Evolutionary conservation across 2,329 filamentous ascomycete species (phyloP).

Genomic region (Cladosporium sp.): DNA sequence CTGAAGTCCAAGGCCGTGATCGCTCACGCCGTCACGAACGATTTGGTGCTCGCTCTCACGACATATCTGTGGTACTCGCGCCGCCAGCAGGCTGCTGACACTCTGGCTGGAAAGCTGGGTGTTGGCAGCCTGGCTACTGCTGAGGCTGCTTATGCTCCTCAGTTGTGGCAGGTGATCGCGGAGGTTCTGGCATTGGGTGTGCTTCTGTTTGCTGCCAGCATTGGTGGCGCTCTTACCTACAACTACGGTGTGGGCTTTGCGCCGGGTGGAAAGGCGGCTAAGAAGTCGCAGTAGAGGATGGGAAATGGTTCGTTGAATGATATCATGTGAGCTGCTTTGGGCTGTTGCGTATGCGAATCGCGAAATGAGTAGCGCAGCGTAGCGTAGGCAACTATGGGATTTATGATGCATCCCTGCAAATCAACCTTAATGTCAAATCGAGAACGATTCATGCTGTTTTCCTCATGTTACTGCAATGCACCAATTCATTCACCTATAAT

Average conservation of each 20-base stretch:
- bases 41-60: constrained; percentile 43
- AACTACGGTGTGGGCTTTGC: constrained; percentile 49
- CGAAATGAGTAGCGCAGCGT: background rate
- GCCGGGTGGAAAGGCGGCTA: constrained; percentile 30
- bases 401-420: background rate
- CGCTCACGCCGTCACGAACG: constrained; percentile 47
- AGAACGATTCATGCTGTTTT: background rate
- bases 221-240: constrained; percentile 50
- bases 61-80: constrained; percentile 47
- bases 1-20: constrained; percentile 46
- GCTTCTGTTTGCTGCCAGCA: constrained; percentile 45
- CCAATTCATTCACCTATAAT: background rate
- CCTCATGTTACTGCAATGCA: background rate
- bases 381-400: background rate
- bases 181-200: constrained; percentile 41
- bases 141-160: constrained; percentile 40
- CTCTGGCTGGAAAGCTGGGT: constrained; percentile 34
- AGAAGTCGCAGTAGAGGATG: constrained; percentile 30
- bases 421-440: constrained; percentile 6
- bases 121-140: constrained; percentile 27
- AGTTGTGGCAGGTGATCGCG: constrained; percentile 40
- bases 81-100: constrained; percentile 35
- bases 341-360: background rate
- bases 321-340: background rate
- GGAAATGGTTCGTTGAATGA: background rate